Evolutionary conservation across 2,329 filamentous ascomycete species (phyloP), one percentile per base, ranked within the genome.

Genomic region (Colletotrichum horii): DNA sequence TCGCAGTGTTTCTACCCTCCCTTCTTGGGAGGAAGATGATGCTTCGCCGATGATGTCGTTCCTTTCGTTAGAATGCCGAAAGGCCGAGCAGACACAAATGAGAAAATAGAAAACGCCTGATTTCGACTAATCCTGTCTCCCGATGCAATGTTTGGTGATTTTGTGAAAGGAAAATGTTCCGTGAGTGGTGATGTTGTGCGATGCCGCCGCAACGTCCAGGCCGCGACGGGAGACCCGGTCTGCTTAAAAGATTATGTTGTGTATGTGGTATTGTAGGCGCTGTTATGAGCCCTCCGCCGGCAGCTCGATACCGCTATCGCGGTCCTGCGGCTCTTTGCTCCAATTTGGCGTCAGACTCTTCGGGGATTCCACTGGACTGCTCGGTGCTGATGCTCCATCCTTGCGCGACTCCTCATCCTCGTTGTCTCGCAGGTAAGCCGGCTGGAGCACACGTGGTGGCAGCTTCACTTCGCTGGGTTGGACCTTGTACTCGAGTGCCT

Each of bases 401-500:
- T 81, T 78, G 43, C 76, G 75, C 58, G 71, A 78, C n/a, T 77
- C 76, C 24, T 77, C 74, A n/a, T 81, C 82, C 24, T 83, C 83
- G 14, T 89, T 86, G 7, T 92, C 85, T 64, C 96, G 94, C 22
- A 73, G 43, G 77, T 96, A 94, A 0, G 90, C 88, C 1, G 89
- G 87, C 12, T 90, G 88, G 5, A 98, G 88, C 2, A 98, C 94
- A 26, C 95, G 91, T 0, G 96, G 96, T 15, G 96, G 95, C 5
- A 98, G 86, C 79, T 94, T 91, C 38, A 98, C 89, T 80, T 98
- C 96, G 78, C 92, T 94, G 11, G 94, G 91, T 34, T 91, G 90
- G 30, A 98, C 95, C 74, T 91, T 89, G 82, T 98, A 98, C 64
- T 94, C 93, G 3, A 99, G 89, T 0, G 97, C 97, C 82, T 95